Percentiles rank a stretch among this genome's conserved stretches.
These are phyloP conservation scores for Tuber magnatum DNA, from an alignment of 495 filamentous ascomycete species.

Conservation along the genomic window DNA sequence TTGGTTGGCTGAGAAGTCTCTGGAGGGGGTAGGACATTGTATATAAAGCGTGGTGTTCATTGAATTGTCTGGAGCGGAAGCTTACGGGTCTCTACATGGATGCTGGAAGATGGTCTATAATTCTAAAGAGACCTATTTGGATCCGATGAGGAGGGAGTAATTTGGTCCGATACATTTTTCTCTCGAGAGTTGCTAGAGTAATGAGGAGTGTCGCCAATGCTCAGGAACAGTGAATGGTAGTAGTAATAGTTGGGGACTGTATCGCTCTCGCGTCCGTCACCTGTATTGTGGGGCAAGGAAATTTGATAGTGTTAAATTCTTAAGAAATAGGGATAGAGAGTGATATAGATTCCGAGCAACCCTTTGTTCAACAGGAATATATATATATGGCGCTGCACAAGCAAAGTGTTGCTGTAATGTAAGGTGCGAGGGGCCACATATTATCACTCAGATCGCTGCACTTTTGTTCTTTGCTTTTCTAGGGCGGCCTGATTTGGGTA, in stretches of 20 bases:
- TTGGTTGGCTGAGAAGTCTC: background rate
- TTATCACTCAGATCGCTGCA: background rate
- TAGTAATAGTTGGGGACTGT: background rate
- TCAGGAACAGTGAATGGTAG: background rate
- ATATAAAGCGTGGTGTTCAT: background rate
- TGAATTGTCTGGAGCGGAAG: background rate
- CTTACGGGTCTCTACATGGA: background rate
- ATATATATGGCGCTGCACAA: background rate
- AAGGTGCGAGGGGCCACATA: background rate
- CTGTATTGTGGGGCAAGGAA: background rate
- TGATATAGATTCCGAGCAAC: background rate
- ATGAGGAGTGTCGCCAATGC: background rate
- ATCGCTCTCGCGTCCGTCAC: background rate
- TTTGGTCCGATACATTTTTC: background rate
- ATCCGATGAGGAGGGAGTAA: background rate
- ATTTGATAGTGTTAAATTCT: background rate
- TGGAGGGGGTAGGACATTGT: background rate
- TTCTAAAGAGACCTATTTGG: background rate
- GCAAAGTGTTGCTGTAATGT: background rate
- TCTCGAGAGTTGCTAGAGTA: background rate
- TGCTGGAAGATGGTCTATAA: background rate
- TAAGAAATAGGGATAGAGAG: background rate
- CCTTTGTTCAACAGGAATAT: background rate
- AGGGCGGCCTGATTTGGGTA: background rate
- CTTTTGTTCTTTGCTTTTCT: background rate